Evolutionary conservation across 768 basidiomycete genomes (phyloP).

Genomic region (Tricholoma flavovirens): DNA sequence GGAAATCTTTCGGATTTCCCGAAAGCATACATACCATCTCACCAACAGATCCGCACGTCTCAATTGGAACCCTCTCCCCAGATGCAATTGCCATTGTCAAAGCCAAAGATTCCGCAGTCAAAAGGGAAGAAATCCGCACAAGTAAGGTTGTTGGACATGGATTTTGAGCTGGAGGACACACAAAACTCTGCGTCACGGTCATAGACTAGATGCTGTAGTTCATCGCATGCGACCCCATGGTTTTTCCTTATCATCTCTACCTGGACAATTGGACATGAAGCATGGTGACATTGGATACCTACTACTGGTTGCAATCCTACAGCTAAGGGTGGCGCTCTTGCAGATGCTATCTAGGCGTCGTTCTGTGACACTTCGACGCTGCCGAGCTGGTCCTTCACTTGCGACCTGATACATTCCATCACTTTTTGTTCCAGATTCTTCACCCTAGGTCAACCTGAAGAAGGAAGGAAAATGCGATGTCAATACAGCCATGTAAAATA

Average conservation of each 20-base stretch:
- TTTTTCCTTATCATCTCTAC: background rate
- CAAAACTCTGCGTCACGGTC: background rate
- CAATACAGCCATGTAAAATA: background rate
- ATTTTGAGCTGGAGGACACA: constrained; percentile 10
- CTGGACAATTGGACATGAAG: background rate
- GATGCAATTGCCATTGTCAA: constrained; percentile 40
- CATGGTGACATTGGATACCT: background rate
- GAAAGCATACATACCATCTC: constrained; percentile 24
- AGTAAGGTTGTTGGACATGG: constrained; percentile 5
- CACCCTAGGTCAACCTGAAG: background rate
- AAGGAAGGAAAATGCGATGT: background rate
- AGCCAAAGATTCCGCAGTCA: background rate
- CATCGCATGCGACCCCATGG: background rate
- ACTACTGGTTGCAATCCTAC: background rate
- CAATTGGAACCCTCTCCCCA: constrained; percentile 50
- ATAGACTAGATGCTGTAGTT: background rate
- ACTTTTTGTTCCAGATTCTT: background rate
- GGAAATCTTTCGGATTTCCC: constrained; percentile 31
- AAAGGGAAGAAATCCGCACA: background rate
- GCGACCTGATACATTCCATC: background rate
- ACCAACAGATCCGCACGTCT: constrained; percentile 37
- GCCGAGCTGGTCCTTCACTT: background rate
- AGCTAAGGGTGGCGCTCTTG: background rate
- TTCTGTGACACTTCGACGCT: background rate
- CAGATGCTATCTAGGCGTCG: background rate